Evolutionary conservation across 1,139 yeast genomes (phyloP), one percentile per base, ranked within the genome.

Genomic region (Kodamaea ohmeri): DNA sequence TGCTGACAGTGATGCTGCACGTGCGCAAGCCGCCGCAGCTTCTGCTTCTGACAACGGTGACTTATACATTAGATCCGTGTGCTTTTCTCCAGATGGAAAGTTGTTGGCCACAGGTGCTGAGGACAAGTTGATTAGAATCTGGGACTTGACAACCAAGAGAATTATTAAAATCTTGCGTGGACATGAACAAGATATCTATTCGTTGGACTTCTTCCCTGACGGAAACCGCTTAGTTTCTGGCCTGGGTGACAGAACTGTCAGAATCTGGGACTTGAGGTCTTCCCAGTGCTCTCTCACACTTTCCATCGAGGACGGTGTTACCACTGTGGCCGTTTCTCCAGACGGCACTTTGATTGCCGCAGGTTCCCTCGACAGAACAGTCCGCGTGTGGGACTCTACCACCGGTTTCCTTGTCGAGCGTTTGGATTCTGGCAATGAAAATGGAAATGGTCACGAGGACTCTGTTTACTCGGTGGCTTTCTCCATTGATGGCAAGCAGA

Each of bases 91-190:
- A 33, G 97, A 90, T 65, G 97, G 97, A 39, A 87, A 88, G 63
- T 85, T 78, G 53, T 76, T 92, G 55, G 97, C 97, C 24, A 92
- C 97, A 13, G 98, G 98, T 57, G 97, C 97, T 30, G 98, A 92
- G 67, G 98, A 92, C 66, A 89, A 88, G 64, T 81, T 88, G 58
- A 92, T 92, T 53, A 79, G 98, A 63, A 90, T 92, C 56, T 92
- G 98, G 98, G 97, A 92, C 61, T 79, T 92, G 60, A 77, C 85
- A 38, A 80, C 94, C 28, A 80, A 90, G 63, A 80, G 92, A 56
- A 87, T 92, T 55, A 83, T 87, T 45, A 87, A 88, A 68, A 80
- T 88, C 46, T 78, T 92, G 62, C 78, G 85, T 48, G 98, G 98
- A 38, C 98, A 92, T 60, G 97, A 90, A 63, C 98, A 92, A 67